phyloP scores from a whole-genome alignment of 2,329 filamentous ascomycete species.

The Venturia oleaginea region DNA sequence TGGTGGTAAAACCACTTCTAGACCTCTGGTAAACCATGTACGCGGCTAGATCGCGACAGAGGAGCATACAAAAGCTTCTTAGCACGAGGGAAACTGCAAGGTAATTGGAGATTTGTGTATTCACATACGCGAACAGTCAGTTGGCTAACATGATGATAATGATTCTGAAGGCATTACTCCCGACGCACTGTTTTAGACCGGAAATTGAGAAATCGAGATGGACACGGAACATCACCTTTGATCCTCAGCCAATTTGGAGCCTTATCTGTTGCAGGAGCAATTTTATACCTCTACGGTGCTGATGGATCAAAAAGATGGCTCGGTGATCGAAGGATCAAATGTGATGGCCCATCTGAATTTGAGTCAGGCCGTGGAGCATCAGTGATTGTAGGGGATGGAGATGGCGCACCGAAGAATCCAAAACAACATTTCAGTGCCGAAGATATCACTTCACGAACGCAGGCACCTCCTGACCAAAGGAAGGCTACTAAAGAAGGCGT shows the following conservation, averaged over 20 bases:
- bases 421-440: constrained; percentile 12
- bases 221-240: not conserved
- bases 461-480: constrained; percentile 5
- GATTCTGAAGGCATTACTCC: not conserved
- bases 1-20: not conserved
- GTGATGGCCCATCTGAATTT: not conserved
- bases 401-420: not conserved
- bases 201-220: not conserved
- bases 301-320: constrained; percentile 3
- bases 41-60: not conserved
- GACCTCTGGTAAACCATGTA: not conserved
- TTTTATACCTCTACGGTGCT: not conserved
- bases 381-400: not conserved
- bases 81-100: not conserved
- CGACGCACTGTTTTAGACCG: not conserved
- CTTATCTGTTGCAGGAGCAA: not conserved
- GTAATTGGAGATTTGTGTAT: not conserved
- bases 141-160: not conserved
- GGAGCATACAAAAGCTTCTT: not conserved
- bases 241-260: not conserved
- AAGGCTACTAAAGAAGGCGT: not conserved
- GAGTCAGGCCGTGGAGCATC: not conserved
- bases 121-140: not conserved
- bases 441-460: constrained; percentile 9
- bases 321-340: not conserved